Evolutionary conservation across 2,329 filamentous ascomycete species (phyloP).

Genomic region (Fusarium sp.): DNA sequence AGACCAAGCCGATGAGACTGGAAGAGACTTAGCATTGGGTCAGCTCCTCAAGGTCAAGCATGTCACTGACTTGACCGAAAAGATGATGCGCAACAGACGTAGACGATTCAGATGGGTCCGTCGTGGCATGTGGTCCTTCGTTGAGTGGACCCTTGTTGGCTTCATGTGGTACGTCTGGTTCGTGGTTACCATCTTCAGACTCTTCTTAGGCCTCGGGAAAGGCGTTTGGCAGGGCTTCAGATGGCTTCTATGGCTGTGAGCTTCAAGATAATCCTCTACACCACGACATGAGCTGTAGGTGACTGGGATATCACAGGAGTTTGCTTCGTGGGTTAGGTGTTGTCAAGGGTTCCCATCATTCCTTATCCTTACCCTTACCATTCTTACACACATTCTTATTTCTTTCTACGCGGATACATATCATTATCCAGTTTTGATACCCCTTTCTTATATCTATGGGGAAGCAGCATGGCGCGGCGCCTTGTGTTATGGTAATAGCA

Average conservation of each 20-base stretch:
- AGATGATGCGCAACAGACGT: slow-evolving; percentile 76
- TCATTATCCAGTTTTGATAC: slow-evolving; percentile 42
- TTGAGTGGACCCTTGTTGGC: slow-evolving; percentile 89
- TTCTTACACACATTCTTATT: neutral
- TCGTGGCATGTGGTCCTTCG: slow-evolving; percentile 79
- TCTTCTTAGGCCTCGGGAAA: slow-evolving; percentile 71
- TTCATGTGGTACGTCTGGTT: slow-evolving; percentile 97
- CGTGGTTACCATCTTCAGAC: slow-evolving; percentile 79
- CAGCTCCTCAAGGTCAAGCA: slow-evolving; percentile 84
- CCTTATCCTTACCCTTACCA: neutral
- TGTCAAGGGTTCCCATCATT: slow-evolving; percentile 4
- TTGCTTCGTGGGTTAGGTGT: slow-evolving; percentile 8
- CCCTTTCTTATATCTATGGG: slow-evolving; percentile 32
- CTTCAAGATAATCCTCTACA: neutral
- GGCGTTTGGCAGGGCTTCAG: slow-evolving; percentile 69
- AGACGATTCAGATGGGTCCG: slow-evolving; percentile 78
- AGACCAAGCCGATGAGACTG: slow-evolving; percentile 83
- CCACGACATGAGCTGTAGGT: neutral
- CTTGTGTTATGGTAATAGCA: slow-evolving; percentile 36
- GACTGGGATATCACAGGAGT: slow-evolving; percentile 9
- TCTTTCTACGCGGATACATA: slow-evolving; percentile 20
- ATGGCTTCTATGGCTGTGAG: slow-evolving; percentile 86
- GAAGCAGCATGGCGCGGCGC: slow-evolving; percentile 40
- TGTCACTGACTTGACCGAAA: slow-evolving; percentile 81
- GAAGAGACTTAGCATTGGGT: slow-evolving; percentile 77